These are phyloP conservation scores for Saccharata proteae DNA, from an alignment of 2,329 filamentous ascomycete species.

Conservation along the genomic window DNA sequence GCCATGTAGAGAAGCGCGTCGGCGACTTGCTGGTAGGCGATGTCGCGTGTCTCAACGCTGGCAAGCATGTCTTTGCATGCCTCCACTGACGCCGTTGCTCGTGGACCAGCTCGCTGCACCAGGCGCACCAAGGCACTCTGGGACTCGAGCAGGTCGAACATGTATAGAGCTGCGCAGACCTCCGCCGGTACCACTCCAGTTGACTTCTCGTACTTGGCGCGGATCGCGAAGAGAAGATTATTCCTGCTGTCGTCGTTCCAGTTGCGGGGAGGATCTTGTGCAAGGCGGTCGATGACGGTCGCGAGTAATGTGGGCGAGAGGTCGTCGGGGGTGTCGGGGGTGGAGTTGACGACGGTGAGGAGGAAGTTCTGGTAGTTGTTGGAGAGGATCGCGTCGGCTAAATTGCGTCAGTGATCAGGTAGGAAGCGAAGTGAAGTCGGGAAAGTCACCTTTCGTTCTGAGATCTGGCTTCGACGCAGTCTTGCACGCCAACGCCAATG, in stretches of 20 bases:
- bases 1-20: constrained; percentile 62
- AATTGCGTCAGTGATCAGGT: constrained; percentile 9
- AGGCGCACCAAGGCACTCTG: constrained; percentile 49
- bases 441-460: constrained; percentile 66
- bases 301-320: constrained; percentile 60
- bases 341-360: constrained; percentile 56
- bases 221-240: constrained; percentile 53
- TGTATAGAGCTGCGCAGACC: constrained; percentile 57
- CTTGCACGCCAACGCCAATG: constrained; percentile 82
- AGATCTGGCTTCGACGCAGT: constrained; percentile 68
- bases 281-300: constrained; percentile 70
- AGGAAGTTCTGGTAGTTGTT: constrained; percentile 69
- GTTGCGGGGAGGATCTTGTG: constrained; percentile 74
- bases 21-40: constrained; percentile 73
- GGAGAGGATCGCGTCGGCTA: constrained; percentile 75
- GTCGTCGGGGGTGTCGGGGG: constrained; percentile 48
- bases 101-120: constrained; percentile 63
- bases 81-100: constrained; percentile 66
- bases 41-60: constrained; percentile 46
- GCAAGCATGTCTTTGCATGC: constrained; percentile 49
- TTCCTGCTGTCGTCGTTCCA: constrained; percentile 66
- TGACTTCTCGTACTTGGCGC: constrained; percentile 48
- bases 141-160: constrained; percentile 50
- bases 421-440: constrained; percentile 3
- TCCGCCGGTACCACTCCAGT: constrained; percentile 47